phyloP scores from a whole-genome alignment of 2,329 filamentous ascomycete species.

The Aspergillus felis region DNA sequence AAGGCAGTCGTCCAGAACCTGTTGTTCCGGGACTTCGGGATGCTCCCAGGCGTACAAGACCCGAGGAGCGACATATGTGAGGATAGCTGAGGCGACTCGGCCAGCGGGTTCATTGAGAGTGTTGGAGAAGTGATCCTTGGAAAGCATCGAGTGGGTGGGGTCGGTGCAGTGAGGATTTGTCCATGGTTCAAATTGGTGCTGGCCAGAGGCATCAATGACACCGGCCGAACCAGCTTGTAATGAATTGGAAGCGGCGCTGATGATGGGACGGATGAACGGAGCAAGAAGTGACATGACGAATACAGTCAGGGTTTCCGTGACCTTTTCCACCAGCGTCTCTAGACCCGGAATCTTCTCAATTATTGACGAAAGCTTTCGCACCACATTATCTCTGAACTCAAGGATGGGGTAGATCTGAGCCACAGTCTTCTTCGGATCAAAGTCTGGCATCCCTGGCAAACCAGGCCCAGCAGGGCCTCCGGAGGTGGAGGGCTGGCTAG shows the following conservation, averaged over 20 bases:
- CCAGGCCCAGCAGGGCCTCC: constrained; percentile 40
- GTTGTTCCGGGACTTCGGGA: constrained; percentile 72
- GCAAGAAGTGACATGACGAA: constrained; percentile 89
- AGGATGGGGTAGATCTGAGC: constrained; percentile 91
- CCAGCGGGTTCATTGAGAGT: constrained; percentile 74
- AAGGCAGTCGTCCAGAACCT: constrained; percentile 77
- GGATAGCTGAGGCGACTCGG: constrained; percentile 66
- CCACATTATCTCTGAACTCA: constrained; percentile 88
- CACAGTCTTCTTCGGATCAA: constrained; percentile 74
- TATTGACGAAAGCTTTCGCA: constrained; percentile 76
- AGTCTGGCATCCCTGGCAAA: constrained; percentile 70
- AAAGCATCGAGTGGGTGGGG: constrained; percentile 77
- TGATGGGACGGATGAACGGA: constrained; percentile 88
- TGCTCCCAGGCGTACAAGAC: constrained; percentile 93
- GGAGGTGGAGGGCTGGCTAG: constrained; percentile 39
- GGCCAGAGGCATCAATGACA: constrained; percentile 63
- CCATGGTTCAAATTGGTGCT: constrained; percentile 77
- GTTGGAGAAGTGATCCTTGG: constrained; percentile 82
- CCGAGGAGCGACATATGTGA: constrained; percentile 84
- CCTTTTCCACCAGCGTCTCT: constrained; percentile 84
- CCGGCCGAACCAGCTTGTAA: constrained; percentile 81
- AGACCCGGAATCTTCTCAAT: constrained; percentile 91
- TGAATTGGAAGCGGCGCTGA: constrained; percentile 76
- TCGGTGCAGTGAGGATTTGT: constrained; percentile 70
- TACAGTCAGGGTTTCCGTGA: constrained; percentile 85